Evolutionary conservation across 176 grass and related monocot genomes (phyloP), one percentile per base, ranked within the genome.

Genomic region (Puya raimondii): DNA sequence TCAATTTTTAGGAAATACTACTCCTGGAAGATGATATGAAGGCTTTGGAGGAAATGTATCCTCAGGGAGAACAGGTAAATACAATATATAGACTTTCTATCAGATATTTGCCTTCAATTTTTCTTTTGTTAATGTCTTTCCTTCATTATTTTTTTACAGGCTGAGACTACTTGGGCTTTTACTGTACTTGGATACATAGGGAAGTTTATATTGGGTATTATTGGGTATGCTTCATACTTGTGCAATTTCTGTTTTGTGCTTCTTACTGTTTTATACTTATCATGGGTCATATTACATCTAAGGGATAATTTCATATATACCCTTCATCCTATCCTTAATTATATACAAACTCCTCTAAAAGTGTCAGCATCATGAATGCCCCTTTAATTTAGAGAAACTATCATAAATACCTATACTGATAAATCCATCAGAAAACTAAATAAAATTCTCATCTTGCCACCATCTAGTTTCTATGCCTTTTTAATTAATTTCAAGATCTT

Each of bases 11-110:
- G 95, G 95, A 99, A 33, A 72, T 94, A 56, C 66, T 94, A 77
- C 87, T 99, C 68, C 70, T 99, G 66, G 95, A 99, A 85, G 83
- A 99, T 76, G 95, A 99, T 69, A 86, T 84, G 82, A 85, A 90
- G 73, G 90, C 90, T 71, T 78, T 99, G 63, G 95, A 99, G 72
- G 95, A 99, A 86, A 99, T 99, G 95, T 99, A 99, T 74, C 95
- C 95, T 76, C 95, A 99, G 82, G 95, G 95, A 76, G 95, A 99
- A 63, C 4, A 94, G 88, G 95, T 94, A 52, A 75, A 7, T 12
- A 77, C 7, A 69, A 51, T 23, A 68, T 13, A 14, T 25, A 17
- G 48, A 65, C 65, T 82, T 20, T 42, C 13, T 58, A 77, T 22
- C 73, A 9, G 9, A 14, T 76, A 69, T 14, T 25, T 70, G 63